Evolutionary conservation across 2,329 filamentous ascomycete genomes (phyloP).

Genomic region (Phaeosphaeriaceae sp.): DNA sequence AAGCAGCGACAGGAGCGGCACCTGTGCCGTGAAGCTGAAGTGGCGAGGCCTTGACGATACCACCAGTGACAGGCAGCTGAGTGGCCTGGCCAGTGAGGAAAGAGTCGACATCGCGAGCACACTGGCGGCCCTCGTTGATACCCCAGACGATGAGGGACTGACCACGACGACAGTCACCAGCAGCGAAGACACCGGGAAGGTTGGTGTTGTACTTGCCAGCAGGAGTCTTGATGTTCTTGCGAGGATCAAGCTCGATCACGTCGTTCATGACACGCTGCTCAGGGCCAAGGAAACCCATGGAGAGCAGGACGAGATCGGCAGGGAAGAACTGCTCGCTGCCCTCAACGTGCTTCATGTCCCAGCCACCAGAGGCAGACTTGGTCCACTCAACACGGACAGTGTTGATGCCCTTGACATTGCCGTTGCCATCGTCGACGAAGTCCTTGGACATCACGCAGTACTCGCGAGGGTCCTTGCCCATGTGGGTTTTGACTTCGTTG

Average conservation of each 20-base stretch:
- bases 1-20: constrained; percentile 47
- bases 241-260: constrained; percentile 87
- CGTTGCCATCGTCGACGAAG: constrained; percentile 87
- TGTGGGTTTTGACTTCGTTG: constrained; percentile 93
- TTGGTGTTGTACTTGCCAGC: constrained; percentile 89
- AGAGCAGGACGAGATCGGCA: constrained; percentile 89
- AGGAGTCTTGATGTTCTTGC: constrained; percentile 96
- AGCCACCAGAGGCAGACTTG: constrained; percentile 84
- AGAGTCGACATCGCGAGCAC: constrained; percentile 88
- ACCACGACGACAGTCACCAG: constrained; percentile 92
- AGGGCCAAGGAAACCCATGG: constrained; percentile 96
- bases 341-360: constrained; percentile 98
- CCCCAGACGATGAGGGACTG: constrained; percentile 98
- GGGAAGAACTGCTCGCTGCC: constrained; percentile 96
- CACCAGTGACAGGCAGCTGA: constrained; percentile 86
- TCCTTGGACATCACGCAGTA: constrained; percentile 99
- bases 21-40: constrained; percentile 42
- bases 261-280: constrained; percentile 87
- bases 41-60: constrained; percentile 74
- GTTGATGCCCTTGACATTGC: constrained; percentile 94
- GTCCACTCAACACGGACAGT: constrained; percentile 96
- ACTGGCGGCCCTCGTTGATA: constrained; percentile 95
- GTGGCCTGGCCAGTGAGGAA: constrained; percentile 81
- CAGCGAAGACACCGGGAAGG: constrained; percentile 86
- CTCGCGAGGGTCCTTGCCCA: constrained; percentile 94